Evolutionary conservation across 2,329 filamentous ascomycete genomes (phyloP).

Genomic region (Tolypocladium tropicale): DNA sequence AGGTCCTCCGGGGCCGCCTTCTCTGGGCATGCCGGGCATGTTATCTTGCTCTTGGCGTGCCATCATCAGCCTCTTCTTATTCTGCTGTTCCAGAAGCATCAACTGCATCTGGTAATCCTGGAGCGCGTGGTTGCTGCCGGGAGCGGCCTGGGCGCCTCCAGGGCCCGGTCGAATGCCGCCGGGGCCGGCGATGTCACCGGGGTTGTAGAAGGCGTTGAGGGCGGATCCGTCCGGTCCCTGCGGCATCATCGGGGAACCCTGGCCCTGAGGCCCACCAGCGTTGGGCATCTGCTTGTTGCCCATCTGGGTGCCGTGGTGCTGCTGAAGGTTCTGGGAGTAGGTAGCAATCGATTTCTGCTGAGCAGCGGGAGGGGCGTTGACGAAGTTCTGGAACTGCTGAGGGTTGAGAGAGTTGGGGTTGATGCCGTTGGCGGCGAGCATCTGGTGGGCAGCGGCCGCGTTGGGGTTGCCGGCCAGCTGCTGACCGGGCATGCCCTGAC

Average conservation of each 20-base stretch:
- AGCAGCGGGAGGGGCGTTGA: constrained; percentile 43
- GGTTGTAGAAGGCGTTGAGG: constrained; percentile 52
- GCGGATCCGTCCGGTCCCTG: constrained; percentile 56
- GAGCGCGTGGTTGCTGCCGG: constrained; percentile 62
- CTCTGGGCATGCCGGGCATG: constrained; percentile 37
- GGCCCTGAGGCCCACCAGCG: constrained; percentile 57
- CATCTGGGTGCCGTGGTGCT: constrained; percentile 74
- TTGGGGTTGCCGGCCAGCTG: constrained; percentile 48
- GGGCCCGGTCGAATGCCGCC: constrained; percentile 48
- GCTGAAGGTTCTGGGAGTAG: constrained; percentile 75
- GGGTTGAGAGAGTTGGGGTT: constrained; percentile 62
- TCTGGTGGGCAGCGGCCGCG: constrained; percentile 43
- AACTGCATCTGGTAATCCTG: constrained; percentile 87
- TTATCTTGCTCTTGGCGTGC: constrained; percentile 69
- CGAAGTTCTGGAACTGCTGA: constrained; percentile 62
- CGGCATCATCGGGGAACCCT: constrained; percentile 75
- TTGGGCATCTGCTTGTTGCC: constrained; percentile 72
- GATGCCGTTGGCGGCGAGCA: constrained; percentile 61
- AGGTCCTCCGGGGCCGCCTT: constrained; percentile 39
- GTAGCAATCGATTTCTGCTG: constrained; percentile 80
- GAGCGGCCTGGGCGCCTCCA: constrained; percentile 35
- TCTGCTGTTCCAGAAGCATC: constrained; percentile 79
- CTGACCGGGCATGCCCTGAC: constrained; percentile 61
- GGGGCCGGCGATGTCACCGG: constrained; percentile 46
- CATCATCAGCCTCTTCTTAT: constrained; percentile 79